Conservation (phyloP, 208 protist species). For the Leishmania amazonensis region DNA sequence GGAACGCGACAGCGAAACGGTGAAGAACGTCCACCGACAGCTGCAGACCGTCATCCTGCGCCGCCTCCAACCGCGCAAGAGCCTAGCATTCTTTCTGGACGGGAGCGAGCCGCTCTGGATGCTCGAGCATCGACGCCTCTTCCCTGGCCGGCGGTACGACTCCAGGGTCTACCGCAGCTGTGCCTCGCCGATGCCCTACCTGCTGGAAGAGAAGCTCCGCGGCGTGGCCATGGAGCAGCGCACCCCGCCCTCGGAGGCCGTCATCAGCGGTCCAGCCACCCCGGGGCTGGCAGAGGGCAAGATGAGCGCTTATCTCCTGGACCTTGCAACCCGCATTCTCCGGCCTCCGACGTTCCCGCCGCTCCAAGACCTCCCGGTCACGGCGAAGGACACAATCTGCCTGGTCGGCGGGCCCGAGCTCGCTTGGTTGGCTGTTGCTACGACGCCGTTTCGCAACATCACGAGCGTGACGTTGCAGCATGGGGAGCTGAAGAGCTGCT, state of each 20-base stretch:
- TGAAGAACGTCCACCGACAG: constrained; percentile 59
- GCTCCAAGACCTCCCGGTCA: constrained; percentile 22
- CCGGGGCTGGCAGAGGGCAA: constrained; percentile 73
- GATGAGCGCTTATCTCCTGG: constrained; percentile 71
- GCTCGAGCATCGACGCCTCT: constrained; percentile 58
- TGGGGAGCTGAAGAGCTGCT: constrained; percentile 65
- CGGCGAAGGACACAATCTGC: constrained; percentile 58
- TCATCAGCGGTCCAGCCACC: constrained; percentile 57
- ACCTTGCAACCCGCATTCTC: constrained; percentile 63
- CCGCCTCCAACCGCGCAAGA: constrained; percentile 61
- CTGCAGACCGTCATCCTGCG: constrained; percentile 56
- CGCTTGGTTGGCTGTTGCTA: constrained; percentile 55
- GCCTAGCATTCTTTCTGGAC: constrained; percentile 68
- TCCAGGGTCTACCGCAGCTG: constrained; percentile 70
- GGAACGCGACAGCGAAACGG: constrained; percentile 67
- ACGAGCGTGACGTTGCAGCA: constrained; percentile 60
- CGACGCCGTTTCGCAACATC: constrained; percentile 72
- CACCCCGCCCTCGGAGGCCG: constrained; percentile 44
- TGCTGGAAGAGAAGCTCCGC: constrained; percentile 66
- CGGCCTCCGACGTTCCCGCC: constrained; percentile 21
- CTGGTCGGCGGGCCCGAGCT: constrained; percentile 66
- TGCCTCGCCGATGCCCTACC: constrained; percentile 68
- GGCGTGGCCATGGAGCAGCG: constrained; percentile 43
- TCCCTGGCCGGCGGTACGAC: constrained; percentile 63
- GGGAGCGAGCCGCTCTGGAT: constrained; percentile 78